Percentiles rank a stretch among this genome's conserved stretches.
Evolutionary conservation across 2,329 filamentous ascomycete species (phyloP).

Genomic region (Hymenoscyphus salicellus): DNA sequence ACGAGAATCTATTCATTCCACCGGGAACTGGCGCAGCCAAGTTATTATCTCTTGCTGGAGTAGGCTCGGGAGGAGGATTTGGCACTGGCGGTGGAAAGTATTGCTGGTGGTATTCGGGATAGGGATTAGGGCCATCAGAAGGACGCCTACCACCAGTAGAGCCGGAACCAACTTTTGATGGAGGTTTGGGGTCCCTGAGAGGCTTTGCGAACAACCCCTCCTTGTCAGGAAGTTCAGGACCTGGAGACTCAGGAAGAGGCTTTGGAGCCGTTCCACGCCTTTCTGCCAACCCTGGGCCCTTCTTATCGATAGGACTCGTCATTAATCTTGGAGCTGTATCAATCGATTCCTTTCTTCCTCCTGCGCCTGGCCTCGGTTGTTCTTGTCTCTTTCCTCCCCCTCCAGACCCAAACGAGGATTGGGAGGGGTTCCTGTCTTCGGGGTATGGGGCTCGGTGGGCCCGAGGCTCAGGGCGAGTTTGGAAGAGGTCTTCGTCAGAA

Average conservation of each 20-base stretch:
- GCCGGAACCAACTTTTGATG: not conserved
- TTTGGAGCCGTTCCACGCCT: constrained; percentile 78
- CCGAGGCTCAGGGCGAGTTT: constrained; percentile 36
- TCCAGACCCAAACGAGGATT: constrained; percentile 20
- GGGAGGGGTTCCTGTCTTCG: constrained; percentile 29
- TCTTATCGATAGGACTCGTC: constrained; percentile 50
- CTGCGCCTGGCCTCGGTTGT: constrained; percentile 20
- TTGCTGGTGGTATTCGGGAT: constrained; percentile 31
- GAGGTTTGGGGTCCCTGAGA: constrained; percentile 36
- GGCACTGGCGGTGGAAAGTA: constrained; percentile 59
- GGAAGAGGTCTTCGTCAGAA: constrained; percentile 38
- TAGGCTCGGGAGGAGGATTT: constrained; percentile 24
- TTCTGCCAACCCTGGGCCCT: constrained; percentile 69
- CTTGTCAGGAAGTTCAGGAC: constrained; percentile 70
- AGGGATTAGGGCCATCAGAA: constrained; percentile 24
- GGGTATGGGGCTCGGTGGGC: constrained; percentile 38
- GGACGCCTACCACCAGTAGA: constrained; percentile 21
- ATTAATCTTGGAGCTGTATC: constrained; percentile 34
- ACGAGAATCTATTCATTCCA: constrained; percentile 62
- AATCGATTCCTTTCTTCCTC: constrained; percentile 32
- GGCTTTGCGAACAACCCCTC: constrained; percentile 73
- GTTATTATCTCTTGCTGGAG: constrained; percentile 15
- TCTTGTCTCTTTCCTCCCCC: constrained; percentile 24
- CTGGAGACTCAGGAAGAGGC: constrained; percentile 78
- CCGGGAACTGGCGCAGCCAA: constrained; percentile 34